A percentile compares a stretch with the other conserved stretches of the same genome.
These are phyloP conservation scores for Phlyctochytrium bullatum DNA, from an alignment of 192 early-diverging fungal species.

Conservation along the genomic window DNA sequence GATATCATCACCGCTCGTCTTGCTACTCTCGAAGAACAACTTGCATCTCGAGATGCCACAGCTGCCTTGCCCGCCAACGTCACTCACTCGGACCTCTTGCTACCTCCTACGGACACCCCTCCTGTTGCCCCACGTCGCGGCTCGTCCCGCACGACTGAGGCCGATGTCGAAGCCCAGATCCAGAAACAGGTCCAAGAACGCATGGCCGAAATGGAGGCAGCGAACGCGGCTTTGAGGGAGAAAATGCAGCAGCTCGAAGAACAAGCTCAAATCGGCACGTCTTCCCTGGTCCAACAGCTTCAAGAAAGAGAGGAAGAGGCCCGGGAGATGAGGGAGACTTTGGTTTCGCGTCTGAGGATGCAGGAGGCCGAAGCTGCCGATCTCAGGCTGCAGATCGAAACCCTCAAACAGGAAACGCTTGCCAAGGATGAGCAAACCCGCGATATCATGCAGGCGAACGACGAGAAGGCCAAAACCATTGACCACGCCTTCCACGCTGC, in stretches of 20 bases:
- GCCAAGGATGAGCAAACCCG: too few species aligned
- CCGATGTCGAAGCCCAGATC: background rate
- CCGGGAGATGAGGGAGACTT: conserved; percentile 23
- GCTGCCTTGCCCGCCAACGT: too few species aligned
- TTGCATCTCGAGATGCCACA: too few species aligned
- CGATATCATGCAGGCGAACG: too few species aligned
- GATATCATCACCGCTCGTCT: too few species aligned
- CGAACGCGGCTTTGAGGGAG: conserved; percentile 4
- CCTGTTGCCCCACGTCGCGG: too few species aligned
- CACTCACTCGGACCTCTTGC: too few species aligned
- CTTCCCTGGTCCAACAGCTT: conserved; percentile 20
- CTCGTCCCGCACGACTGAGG: too few species aligned
- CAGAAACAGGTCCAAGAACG: background rate
- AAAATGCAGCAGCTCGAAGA: conserved; percentile 16
- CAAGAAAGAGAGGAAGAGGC: conserved; percentile 21
- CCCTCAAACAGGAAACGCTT: background rate
- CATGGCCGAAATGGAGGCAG: background rate
- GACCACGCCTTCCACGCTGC: too few species aligned
- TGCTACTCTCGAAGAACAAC: too few species aligned
- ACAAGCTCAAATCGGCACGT: conserved; percentile 1
- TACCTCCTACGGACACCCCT: too few species aligned
- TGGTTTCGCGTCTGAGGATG: conserved; percentile 9
- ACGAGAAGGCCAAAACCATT: too few species aligned
- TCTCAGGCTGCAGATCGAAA: background rate
- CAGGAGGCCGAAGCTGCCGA: conserved; percentile 23